A percentile compares a stretch with the other conserved stretches of the same genome.
Evolutionary conservation across 179 eudicot genomes (phyloP).

Genomic region (Spinacia oleracea): DNA sequence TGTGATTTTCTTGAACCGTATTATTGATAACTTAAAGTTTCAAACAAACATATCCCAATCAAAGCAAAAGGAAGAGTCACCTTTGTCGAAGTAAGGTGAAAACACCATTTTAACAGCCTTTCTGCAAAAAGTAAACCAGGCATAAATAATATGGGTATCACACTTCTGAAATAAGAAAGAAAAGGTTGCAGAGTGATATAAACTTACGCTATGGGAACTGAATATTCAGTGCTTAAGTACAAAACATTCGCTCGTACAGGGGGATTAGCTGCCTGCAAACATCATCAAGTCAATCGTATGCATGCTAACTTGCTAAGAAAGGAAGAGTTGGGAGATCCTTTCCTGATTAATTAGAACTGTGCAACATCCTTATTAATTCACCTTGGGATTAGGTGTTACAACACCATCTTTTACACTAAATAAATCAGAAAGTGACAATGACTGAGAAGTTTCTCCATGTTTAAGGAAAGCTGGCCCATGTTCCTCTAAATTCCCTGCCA

Average conservation of each 20-base stretch:
- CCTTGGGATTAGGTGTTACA: conserved; percentile 76
- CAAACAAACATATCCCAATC: neutral
- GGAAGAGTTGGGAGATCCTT: neutral
- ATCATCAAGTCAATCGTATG: conserved; percentile 13
- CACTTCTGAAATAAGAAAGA: neutral
- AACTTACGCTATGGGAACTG: conserved; percentile 71
- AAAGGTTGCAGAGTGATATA: neutral
- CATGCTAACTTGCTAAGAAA: conserved; percentile 18
- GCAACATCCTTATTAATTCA: conserved; percentile 29
- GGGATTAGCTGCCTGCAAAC: conserved; percentile 73
- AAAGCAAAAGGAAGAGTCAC: conserved; percentile 36
- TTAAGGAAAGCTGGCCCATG: conserved; percentile 77
- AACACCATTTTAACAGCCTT: conserved; percentile 60
- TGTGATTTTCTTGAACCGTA: neutral
- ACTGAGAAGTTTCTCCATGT: conserved; percentile 88
- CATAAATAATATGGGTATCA: neutral
- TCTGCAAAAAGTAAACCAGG: conserved; percentile 50
- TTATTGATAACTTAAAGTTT: neutral
- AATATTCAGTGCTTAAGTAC: conserved; percentile 65
- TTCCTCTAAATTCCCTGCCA: conserved; percentile 80
- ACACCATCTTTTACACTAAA: conserved; percentile 59
- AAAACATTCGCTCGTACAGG: conserved; percentile 95
- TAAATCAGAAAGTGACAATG: conserved; percentile 78
- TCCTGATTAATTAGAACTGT: neutral
- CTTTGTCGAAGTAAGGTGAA: conserved; percentile 64